Percentiles rank a stretch among this genome's conserved stretches.
Conservation (phyloP, 495 filamentous ascomycete species). For the Bacidia rubella region DNA sequence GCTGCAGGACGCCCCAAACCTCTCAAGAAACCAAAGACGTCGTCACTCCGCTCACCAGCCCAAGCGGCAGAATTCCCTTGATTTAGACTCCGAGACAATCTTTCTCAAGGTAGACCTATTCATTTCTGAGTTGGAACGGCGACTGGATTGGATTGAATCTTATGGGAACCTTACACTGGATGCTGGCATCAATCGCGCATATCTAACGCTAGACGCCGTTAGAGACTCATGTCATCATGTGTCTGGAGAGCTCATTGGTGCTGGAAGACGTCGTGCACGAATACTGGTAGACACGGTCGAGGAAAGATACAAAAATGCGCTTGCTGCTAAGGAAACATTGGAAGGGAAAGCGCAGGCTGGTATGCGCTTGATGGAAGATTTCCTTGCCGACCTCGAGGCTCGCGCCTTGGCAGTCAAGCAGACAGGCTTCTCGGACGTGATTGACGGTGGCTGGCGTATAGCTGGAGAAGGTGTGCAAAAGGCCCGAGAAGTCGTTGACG, state of each 20-base stretch:
- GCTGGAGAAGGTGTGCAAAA: slow-evolving; percentile 61
- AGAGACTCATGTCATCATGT: slow-evolving; percentile 75
- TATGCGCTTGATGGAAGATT: slow-evolving; percentile 70
- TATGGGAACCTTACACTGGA: slow-evolving; percentile 78
- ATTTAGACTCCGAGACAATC: slow-evolving; percentile 25
- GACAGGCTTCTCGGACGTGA: slow-evolving; percentile 37
- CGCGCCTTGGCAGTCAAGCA: slow-evolving; percentile 63
- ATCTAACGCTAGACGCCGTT: slow-evolving; percentile 74
- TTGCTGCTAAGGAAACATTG: slow-evolving; percentile 72
- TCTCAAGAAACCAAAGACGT: slow-evolving; percentile 23
- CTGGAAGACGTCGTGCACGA: slow-evolving; percentile 68
- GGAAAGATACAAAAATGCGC: slow-evolving; percentile 71
- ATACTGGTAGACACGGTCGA: slow-evolving; percentile 94
- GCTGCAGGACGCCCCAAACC: neutral
- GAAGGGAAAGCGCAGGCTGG: slow-evolving; percentile 83
- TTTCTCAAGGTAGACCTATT: slow-evolving; percentile 78
- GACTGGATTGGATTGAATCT: slow-evolving; percentile 76
- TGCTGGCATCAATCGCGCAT: slow-evolving; percentile 64
- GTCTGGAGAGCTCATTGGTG: slow-evolving; percentile 82
- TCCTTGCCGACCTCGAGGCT: slow-evolving; percentile 70
- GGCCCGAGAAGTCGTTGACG: slow-evolving; percentile 64
- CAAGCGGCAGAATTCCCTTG: slow-evolving; percentile 42
- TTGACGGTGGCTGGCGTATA: slow-evolving; percentile 58
- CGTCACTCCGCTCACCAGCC: slow-evolving; percentile 53
- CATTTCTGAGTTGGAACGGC: slow-evolving; percentile 71